Evolutionary conservation across 2,329 filamentous ascomycete species (phyloP).

Genomic region (Gaeumannomyces sp.): DNA sequence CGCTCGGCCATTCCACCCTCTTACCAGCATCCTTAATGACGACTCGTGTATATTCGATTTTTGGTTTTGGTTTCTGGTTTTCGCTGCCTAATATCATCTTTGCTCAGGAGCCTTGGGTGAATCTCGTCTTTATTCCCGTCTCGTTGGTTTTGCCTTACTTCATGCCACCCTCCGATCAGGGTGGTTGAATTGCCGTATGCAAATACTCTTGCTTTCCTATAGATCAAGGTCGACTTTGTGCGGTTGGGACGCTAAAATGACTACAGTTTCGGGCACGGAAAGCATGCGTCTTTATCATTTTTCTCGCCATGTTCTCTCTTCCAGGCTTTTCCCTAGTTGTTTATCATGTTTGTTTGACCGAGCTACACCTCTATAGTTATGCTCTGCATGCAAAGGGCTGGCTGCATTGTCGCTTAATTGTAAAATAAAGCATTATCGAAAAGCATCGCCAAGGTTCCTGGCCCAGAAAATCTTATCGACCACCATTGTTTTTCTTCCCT

Average conservation of each 20-base stretch:
- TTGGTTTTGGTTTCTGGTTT: not conserved
- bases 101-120: not conserved
- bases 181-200: not conserved
- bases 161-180: not conserved
- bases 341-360: not conserved
- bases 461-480: not conserved
- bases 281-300: too few species aligned
- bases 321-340: too few species aligned
- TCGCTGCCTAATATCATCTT: not conserved
- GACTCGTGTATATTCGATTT: not conserved
- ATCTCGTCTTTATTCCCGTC: not conserved
- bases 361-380: not conserved
- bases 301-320: too few species aligned
- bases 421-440: not conserved
- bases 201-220: not conserved
- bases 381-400: not conserved
- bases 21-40: not conserved
- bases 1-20: too few species aligned
- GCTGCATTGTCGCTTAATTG: not conserved
- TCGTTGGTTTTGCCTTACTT: not conserved
- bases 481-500: not conserved
- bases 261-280: too few species aligned
- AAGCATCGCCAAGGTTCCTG: not conserved
- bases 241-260: too few species aligned
- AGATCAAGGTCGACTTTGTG: too few species aligned